These are phyloP conservation scores for Coemansia javaensis DNA, from an alignment of 192 early-diverging fungal genomes.

Conservation along the genomic window DNA sequence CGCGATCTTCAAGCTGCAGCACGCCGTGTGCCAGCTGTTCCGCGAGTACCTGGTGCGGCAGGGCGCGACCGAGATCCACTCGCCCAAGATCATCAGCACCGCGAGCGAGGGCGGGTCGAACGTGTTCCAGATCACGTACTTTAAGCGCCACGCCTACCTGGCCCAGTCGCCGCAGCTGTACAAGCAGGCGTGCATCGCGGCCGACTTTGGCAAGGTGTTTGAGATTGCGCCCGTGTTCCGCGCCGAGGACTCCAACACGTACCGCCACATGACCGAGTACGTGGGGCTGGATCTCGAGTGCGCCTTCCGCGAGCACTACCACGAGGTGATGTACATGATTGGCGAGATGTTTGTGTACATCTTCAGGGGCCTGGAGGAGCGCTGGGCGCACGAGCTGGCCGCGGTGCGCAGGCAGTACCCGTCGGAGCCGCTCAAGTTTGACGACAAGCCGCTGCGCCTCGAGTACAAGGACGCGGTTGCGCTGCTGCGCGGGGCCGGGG, in stretches of 20 bases:
- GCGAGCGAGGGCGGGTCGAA: slow-evolving; percentile 96
- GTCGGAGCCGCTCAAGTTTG: slow-evolving; percentile 83
- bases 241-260: slow-evolving; percentile 96
- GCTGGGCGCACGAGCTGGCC: slow-evolving; percentile 80
- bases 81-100: slow-evolving; percentile 92
- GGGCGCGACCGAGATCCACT: slow-evolving; percentile 93
- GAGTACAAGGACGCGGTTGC: slow-evolving; percentile 86
- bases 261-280: slow-evolving; percentile 99
- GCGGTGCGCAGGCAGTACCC: slow-evolving; percentile 86
- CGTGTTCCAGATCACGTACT: slow-evolving; percentile 97
- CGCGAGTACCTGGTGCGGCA: slow-evolving; percentile 82
- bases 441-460: slow-evolving; percentile 76
- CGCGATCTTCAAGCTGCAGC: slow-evolving; percentile 96
- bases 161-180: slow-evolving; percentile 99
- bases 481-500: slow-evolving; percentile 81
- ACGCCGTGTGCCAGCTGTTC: slow-evolving; percentile 89
- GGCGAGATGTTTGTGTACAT: slow-evolving; percentile 90
- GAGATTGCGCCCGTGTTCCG: slow-evolving; percentile 98
- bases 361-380: slow-evolving; percentile 80
- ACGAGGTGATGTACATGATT: slow-evolving; percentile 92
- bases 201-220: slow-evolving; percentile 97
- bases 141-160: slow-evolving; percentile 88
- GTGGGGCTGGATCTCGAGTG: slow-evolving; percentile 98
- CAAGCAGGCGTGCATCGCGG: slow-evolving; percentile 98
- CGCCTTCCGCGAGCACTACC: slow-evolving; percentile 98